Evolutionary conservation across 495 filamentous ascomycete species (phyloP), one percentile per base, ranked within the genome.

Genomic region (Hyaloscypha hepaticicola): DNA sequence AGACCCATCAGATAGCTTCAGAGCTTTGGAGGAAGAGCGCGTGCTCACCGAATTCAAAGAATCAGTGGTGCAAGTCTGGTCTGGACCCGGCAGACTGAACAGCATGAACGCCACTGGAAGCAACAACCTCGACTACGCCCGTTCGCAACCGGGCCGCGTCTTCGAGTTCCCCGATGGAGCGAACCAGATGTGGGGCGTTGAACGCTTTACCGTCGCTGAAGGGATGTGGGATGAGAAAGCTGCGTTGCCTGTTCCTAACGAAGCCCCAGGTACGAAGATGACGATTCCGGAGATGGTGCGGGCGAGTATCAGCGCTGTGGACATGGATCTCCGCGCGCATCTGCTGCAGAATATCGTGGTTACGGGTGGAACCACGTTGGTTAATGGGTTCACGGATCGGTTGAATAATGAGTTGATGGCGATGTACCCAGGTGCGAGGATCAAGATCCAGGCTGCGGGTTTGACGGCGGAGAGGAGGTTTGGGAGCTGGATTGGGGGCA

Each of bases 111-210:
- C 63, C 11, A 79, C 78, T 26, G 83, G 84, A 34, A 75, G 80
- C n/a, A 75, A 79, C 3, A 90, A 89, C 70, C 84, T 92, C 66
- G 93, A 96, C 31, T 76, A 84, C 34, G 87, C 84, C 19, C 83
- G 79, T 64, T 76, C 73, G 56, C 83, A 82, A 63, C 89, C 87
- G 1, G 90, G 88, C 25, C 88, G 91, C 26, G 90, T 94, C 6
- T 99, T 97, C 74, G 95, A 99, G 80, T 91, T 99, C 82, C 95
- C 95, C 1, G 91, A 98, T 73, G 93, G 95, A 19, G 89, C 86
- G 78, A 98, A 99, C 79, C 90, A 96, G 70, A 88, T 96, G 72
- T 98, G 96, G 77, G 87, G 90, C 58, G 82, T 85, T 45, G 92
- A 97, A 72, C 87, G 96, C 27, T 97, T 88, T 78, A 84, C 85